Evolutionary conservation across 2,329 filamentous ascomycete genomes (phyloP).

Genomic region (Alternaria triticimaculans): DNA sequence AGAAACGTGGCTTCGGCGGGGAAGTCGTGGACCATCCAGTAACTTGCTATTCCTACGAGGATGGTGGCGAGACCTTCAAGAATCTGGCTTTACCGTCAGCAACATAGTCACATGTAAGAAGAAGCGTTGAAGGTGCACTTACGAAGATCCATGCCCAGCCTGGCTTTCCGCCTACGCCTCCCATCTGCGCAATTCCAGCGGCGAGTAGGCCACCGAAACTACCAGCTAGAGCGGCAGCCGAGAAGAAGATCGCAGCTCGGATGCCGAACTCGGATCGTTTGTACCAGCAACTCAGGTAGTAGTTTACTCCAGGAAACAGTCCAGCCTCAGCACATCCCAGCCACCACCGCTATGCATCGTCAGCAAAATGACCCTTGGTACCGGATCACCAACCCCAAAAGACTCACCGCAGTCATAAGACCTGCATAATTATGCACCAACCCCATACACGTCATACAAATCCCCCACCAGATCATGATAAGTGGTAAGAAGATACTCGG

Average conservation of each 20-base stretch:
- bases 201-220: constrained; percentile 78
- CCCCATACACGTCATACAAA: constrained; percentile 72
- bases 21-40: constrained; percentile 81
- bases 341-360: constrained; percentile 56
- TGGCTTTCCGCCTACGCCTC: constrained; percentile 62
- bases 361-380: background rate
- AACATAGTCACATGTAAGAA: background rate
- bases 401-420: constrained; percentile 64
- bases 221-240: constrained; percentile 78
- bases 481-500: constrained; percentile 81
- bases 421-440: constrained; percentile 69
- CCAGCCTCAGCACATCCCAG: constrained; percentile 77
- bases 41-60: constrained; percentile 66
- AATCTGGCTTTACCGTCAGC: constrained; percentile 44
- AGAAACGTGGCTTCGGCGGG: constrained; percentile 79
- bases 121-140: constrained; percentile 11
- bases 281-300: constrained; percentile 87
- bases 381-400: too few species aligned
- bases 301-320: constrained; percentile 70
- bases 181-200: constrained; percentile 73
- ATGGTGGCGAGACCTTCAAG: constrained; percentile 75
- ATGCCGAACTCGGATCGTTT: constrained; percentile 78
- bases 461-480: constrained; percentile 75
- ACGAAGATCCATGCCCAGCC: constrained; percentile 57
- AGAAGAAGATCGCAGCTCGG: constrained; percentile 84